Evolutionary conservation across 2,329 filamentous ascomycete species (phyloP), one percentile per base, ranked within the genome.

Genomic region (Magnaporthales sp.): DNA sequence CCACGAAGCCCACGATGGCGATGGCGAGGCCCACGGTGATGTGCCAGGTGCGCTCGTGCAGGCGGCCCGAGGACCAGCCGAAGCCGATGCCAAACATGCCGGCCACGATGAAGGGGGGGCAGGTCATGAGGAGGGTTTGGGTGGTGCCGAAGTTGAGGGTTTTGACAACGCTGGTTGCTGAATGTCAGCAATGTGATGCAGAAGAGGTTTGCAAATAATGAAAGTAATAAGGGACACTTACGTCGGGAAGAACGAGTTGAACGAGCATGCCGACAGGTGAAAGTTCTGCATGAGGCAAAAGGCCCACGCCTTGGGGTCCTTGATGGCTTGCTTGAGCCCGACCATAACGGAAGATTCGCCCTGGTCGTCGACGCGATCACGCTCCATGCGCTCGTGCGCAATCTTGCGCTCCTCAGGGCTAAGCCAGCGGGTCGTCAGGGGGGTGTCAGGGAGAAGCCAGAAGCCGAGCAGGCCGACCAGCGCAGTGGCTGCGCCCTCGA

Each of bases 41-140:
- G 64, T 65, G 64, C 64, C 64, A 65, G 7, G 64, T 65, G 15
- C 64, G 46, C 51, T 65, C 64, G 64, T 65, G 51, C 8, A 58
- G 31, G 15, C 24, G 22, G 62, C 62, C 62, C 24, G 62, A 63
- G 7, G 11, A 46, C 62, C 62, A 63, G 62, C 62, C 62, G 22
- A 63, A 51, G 60, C 56, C 30, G 70, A 70, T 19, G 70, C 68
- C 1, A 51, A 68, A 72, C 2, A 72, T 69, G 3, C 72, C 77
- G 0, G 78, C 78, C 3, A 80, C 74, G 8, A 80, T 73, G 63
- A 81, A 83, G 0, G 80, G 80, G 0, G 81, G 80, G 3, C 77
- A 78, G 0, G 80, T 83, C 7, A 83, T 75, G 7, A 83, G 74
- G 15, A 83, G 71, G 7, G 75, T 80, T 66, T 79, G 73, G 2